Conservation (phyloP, 1,139 yeast genomes). For the Taphrina confusa region DNA sequence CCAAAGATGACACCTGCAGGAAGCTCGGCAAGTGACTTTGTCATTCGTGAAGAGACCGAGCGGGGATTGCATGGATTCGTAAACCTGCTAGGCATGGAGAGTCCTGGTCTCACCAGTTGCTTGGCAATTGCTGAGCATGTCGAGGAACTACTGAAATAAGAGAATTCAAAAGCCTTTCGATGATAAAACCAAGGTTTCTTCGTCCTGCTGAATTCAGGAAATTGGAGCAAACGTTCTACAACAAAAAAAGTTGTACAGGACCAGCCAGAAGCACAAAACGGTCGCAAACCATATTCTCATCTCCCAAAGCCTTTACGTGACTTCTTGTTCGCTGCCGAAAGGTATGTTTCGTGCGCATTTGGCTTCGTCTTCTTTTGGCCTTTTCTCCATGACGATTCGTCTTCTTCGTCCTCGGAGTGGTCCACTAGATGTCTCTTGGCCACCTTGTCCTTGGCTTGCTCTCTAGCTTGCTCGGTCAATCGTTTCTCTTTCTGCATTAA, state of each 20-base stretch:
- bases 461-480: neutral
- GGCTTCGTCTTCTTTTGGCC: constrained; percentile 12
- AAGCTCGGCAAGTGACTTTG: constrained; percentile 65
- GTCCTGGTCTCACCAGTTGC: constrained; percentile 83
- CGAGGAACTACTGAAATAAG: constrained; percentile 48
- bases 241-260: neutral
- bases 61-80: constrained; percentile 75
- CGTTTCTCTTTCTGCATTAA: constrained; percentile 4
- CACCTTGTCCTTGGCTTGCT: neutral
- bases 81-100: constrained; percentile 78
- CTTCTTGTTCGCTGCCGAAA: neutral
- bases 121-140: constrained; percentile 82
- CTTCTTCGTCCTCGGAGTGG: neutral
- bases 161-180: neutral
- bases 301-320: neutral
- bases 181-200: neutral
- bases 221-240: neutral
- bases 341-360: neutral
- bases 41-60: constrained; percentile 59
- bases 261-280: too few relatives aligned
- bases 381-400: constrained; percentile 2
- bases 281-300: too few relatives aligned
- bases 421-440: neutral
- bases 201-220: too few relatives aligned
- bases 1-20: constrained; percentile 63